Evolutionary conservation across 139 green algal species (phyloP).

Genomic region (Coccomyxa sp.): DNA sequence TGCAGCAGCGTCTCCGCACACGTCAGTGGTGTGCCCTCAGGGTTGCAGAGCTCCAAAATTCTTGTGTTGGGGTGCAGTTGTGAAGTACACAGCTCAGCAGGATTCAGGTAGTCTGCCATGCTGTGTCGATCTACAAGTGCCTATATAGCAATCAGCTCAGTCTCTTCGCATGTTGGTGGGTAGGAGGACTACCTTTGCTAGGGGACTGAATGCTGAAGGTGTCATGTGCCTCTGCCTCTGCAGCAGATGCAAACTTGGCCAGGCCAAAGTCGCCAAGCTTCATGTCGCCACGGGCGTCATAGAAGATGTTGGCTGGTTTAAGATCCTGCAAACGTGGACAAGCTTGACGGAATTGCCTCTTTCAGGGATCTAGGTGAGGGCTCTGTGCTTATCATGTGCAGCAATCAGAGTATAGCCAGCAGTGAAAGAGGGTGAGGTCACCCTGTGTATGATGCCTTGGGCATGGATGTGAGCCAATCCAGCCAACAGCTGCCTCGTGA

Average conservation of each 20-base stretch:
- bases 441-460: constrained; percentile 76
- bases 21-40: too few species aligned
- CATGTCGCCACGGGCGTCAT: constrained; percentile 63
- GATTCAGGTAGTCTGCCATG: too few species aligned
- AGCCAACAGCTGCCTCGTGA: constrained; percentile 75
- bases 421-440: background rate
- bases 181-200: background rate
- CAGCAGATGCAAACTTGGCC: constrained; percentile 47
- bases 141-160: too few species aligned
- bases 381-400: background rate
- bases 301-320: constrained; percentile 83
- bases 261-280: constrained; percentile 90
- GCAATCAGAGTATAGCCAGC: background rate
- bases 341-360: background rate
- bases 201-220: too few species aligned
- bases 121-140: too few species aligned
- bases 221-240: background rate
- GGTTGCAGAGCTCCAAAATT: too few species aligned
- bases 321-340: constrained; percentile 39
- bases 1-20: background rate
- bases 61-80: too few species aligned
- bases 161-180: background rate
- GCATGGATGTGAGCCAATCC: constrained; percentile 74
- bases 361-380: background rate
- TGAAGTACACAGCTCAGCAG: too few species aligned